Evolutionary conservation across 2,329 filamentous ascomycete species (phyloP), one percentile per base, ranked within the genome.

Genomic region (Pseudogymnoascus sp.): DNA sequence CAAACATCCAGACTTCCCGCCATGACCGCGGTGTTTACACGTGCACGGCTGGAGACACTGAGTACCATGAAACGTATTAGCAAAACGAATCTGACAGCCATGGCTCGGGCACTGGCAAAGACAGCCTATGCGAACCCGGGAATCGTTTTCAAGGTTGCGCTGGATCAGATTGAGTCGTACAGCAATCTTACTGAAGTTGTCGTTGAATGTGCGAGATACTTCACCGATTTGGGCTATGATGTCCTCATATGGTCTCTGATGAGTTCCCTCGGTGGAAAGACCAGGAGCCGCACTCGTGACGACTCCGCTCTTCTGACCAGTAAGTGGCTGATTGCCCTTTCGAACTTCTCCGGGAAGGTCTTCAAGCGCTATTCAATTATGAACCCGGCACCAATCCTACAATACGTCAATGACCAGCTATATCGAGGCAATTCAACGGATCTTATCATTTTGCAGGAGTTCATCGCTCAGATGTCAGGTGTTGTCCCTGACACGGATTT

Each of bases 181-280:
- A 89, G 88, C 70, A 99, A 97, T 70, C 81, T 99, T 62, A 96
- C 96, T 60, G 90, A 96, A 63, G 90, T 90, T 4, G 90, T 99
- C 63, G 92, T 97, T 12, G 91, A 96, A 70, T 96, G 92, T 69
- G 91, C 90, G 37, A 87, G 90, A 67, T 96, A 96, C 71, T 96
- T 97, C 67, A 96, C 92, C 1, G 85, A 89, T 59, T 76, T 99
- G 35, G 92, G 90, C 0, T 96, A 96, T 70, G 94, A 99, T 72
- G 89, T 96, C 30, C 78, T 99, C 45, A 89, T 90, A 3, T 99
- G 92, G 91, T 90, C 90, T 18, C 77, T 99, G 45, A 83, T 99
- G 73, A 95, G 85, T 68, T 84, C 84, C 1, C 74, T 87, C 10
- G 82, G 82, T 59, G 82, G 82, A 57, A 83, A 84, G 64, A 78